Conservation (phyloP, 768 basidiomycete species). For the Boletus tomentosulus region DNA sequence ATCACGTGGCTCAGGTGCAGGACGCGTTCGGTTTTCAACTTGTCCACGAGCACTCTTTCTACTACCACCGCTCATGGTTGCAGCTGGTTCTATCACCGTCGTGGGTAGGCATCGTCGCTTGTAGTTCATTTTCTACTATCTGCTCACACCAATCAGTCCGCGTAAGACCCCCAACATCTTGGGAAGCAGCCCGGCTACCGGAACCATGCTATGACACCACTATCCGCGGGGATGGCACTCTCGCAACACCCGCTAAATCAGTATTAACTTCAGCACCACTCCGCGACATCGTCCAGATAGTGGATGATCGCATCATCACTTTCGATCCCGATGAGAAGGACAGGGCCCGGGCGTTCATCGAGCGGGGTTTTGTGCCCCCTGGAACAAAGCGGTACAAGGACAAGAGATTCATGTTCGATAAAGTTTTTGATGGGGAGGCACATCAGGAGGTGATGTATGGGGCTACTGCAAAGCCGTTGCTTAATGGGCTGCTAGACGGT, state of each 20-base stretch:
- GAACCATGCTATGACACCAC: slow-evolving; percentile 65
- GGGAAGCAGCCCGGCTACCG: slow-evolving; percentile 83
- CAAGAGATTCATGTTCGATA: slow-evolving; percentile 95
- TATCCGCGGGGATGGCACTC: slow-evolving; percentile 80
- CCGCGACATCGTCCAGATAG: slow-evolving; percentile 78
- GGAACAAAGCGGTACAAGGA: slow-evolving; percentile 95
- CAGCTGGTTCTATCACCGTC: slow-evolving; percentile 84
- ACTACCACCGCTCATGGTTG: slow-evolving; percentile 50
- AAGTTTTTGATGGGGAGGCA: slow-evolving; percentile 79
- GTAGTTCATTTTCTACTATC: background rate
- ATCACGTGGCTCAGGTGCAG: slow-evolving; percentile 25
- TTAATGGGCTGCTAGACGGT: slow-evolving; percentile 84
- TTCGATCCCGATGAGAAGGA: slow-evolving; percentile 96
- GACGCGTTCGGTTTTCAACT: slow-evolving; percentile 33
- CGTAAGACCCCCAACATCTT: slow-evolving; percentile 80
- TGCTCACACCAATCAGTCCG: slow-evolving; percentile 56
- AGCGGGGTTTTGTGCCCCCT: slow-evolving; percentile 79
- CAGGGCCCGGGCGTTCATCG: slow-evolving; percentile 71
- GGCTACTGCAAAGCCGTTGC: slow-evolving; percentile 78
- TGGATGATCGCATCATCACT: slow-evolving; percentile 92
- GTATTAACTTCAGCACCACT: slow-evolving; percentile 53
- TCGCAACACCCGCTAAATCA: slow-evolving; percentile 60
- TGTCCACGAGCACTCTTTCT: slow-evolving; percentile 4
- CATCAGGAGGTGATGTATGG: slow-evolving; percentile 86
- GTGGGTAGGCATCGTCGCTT: slow-evolving; percentile 49